Evolutionary conservation across 2,329 filamentous ascomycete species (phyloP).

Genomic region (Colletotrichum incanum): DNA sequence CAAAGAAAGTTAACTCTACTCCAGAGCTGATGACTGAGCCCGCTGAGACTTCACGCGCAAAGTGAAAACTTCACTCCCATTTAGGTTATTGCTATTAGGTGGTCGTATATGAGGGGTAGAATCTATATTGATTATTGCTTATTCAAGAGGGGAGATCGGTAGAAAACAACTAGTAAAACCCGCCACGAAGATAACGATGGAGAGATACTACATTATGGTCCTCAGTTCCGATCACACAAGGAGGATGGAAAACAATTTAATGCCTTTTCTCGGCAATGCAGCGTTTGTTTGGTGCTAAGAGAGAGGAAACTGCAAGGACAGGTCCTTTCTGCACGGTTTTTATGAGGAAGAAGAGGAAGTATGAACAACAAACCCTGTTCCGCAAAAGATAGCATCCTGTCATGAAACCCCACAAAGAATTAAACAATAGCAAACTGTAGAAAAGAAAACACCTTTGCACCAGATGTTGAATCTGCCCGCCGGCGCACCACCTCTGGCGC

Average conservation of each 20-base stretch:
- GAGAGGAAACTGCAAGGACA: no score
- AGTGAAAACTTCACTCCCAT: no score
- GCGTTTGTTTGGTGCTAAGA: neutral
- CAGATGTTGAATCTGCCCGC: slow-evolving; percentile 33
- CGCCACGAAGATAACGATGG: neutral
- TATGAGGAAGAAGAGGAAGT: neutral
- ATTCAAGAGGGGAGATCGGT: no score
- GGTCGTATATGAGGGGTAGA: no score
- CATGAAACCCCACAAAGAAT: neutral
- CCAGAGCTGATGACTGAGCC: no score
- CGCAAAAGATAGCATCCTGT: neutral
- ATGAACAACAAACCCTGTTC: neutral
- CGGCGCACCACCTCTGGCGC: slow-evolving; percentile 31
- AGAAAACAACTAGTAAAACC: no score
- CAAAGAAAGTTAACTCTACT: no score
- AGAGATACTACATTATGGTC: no score
- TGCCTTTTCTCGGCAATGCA: neutral
- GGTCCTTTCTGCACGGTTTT: no score
- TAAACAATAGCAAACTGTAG: neutral
- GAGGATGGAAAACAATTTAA: neutral
- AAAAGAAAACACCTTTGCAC: neutral
- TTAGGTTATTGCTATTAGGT: no score
- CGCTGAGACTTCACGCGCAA: no score
- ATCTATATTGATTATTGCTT: no score
- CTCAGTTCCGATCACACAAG: neutral